Conservation (phyloP, 306 rosid species). For the Canavalia gladiata region DNA sequence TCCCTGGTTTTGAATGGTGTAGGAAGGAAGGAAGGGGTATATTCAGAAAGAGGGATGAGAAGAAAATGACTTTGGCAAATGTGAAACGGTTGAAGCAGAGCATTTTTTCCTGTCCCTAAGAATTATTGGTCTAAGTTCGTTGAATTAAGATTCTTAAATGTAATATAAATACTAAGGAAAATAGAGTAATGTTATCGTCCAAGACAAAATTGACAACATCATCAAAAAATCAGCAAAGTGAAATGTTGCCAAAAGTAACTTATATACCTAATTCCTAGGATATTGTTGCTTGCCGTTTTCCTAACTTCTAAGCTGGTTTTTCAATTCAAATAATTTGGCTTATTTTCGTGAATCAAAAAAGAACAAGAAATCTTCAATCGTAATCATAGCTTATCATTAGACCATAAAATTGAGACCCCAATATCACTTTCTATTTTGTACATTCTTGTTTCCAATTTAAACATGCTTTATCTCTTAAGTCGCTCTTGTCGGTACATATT, state of each 20-base stretch:
- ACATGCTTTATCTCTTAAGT: no score
- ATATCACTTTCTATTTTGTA: not conserved
- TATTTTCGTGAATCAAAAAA: constrained; percentile 16
- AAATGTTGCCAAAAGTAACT: constrained; percentile 39
- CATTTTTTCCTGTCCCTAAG: not conserved
- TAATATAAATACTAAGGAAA: not conserved
- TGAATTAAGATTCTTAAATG: not conserved
- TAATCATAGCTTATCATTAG: not conserved
- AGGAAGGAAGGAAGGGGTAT: not conserved
- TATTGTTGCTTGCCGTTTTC: constrained; percentile 34
- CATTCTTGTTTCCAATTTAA: not conserved
- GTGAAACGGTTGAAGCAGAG: not conserved
- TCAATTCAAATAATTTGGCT: not conserved
- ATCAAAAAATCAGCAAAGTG: constrained; percentile 23
- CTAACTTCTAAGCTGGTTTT: constrained; percentile 27
- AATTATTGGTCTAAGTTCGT: constrained; percentile 37
- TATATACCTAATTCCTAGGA: constrained; percentile 11
- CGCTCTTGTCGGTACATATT: no score
- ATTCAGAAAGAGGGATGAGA: not conserved
- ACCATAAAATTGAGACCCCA: not conserved
- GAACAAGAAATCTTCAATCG: constrained; percentile 24
- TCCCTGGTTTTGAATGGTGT: not conserved
- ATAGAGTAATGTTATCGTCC: not conserved
- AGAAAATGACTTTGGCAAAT: constrained; percentile 30
- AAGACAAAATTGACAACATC: constrained; percentile 3